These are phyloP conservation scores for Suhomyces kilbournensis DNA, from an alignment of 805 yeast genomes.

Conservation along the genomic window DNA sequence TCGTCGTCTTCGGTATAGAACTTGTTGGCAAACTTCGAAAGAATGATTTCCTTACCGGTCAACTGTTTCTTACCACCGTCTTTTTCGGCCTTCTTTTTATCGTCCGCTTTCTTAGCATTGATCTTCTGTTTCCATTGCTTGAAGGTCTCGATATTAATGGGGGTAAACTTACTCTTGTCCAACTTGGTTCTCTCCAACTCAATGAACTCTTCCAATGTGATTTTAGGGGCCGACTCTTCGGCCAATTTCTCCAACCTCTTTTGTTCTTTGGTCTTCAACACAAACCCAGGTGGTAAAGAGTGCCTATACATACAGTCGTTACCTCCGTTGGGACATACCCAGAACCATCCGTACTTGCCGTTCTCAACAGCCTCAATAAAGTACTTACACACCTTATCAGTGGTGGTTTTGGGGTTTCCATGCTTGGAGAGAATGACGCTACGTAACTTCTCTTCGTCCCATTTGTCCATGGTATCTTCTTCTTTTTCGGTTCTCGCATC, in stretches of 20 bases:
- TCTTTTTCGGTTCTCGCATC: constrained; percentile 77
- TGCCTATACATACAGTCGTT: constrained; percentile 91
- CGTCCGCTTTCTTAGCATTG: constrained; percentile 48
- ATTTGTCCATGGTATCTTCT: constrained; percentile 86
- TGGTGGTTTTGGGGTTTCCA: constrained; percentile 90
- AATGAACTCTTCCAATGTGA: constrained; percentile 91
- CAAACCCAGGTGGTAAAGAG: constrained; percentile 95
- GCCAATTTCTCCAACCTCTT: constrained; percentile 85
- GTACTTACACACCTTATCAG: constrained; percentile 89
- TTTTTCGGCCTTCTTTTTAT: constrained; percentile 30
- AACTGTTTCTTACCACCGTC: constrained; percentile 44
- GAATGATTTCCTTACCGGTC: constrained; percentile 68
- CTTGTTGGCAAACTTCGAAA: constrained; percentile 57
- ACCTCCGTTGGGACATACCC: constrained; percentile 96
- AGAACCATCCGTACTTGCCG: constrained; percentile 98
- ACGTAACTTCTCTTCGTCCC: constrained; percentile 96
- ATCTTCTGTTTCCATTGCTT: constrained; percentile 79
- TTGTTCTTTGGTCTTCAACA: constrained; percentile 94
- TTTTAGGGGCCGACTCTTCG: constrained; percentile 77
- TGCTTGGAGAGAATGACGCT: constrained; percentile 85
- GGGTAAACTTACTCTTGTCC: constrained; percentile 73
- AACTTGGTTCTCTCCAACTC: constrained; percentile 88
- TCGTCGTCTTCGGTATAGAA: constrained; percentile 53
- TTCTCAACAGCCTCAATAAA: constrained; percentile 97
- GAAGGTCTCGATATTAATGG: constrained; percentile 80